Evolutionary conservation across 768 basidiomycete genomes (phyloP).

Genomic region (Saitozyma sp.): DNA sequence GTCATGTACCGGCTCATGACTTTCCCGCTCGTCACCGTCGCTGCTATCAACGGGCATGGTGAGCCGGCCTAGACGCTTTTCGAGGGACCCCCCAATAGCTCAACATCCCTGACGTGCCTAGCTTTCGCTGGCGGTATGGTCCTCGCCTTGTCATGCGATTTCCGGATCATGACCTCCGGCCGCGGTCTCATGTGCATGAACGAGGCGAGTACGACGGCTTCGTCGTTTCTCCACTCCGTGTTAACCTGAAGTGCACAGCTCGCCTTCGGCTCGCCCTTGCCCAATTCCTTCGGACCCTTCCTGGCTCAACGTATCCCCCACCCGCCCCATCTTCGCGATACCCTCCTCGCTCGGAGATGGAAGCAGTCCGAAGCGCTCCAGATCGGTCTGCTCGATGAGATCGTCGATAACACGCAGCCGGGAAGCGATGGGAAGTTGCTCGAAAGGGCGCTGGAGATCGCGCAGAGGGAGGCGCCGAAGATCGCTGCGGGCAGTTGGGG

Average conservation of each 20-base stretch:
- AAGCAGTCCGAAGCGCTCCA: conserved; percentile 68
- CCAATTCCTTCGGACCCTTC: conserved; percentile 67
- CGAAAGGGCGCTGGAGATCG: conserved; percentile 37
- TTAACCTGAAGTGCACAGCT: conserved; percentile 46
- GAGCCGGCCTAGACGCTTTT: background rate
- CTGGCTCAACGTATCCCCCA: conserved; percentile 67
- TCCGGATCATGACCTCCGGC: conserved; percentile 83
- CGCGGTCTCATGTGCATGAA: conserved; percentile 92
- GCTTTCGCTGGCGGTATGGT: conserved; percentile 82
- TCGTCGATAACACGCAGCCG: conserved; percentile 58
- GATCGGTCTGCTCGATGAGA: conserved; percentile 68
- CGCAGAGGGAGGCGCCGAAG: conserved; percentile 33
- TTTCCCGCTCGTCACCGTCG: conserved; percentile 40
- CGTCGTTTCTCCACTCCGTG: background rate
- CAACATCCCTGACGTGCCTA: conserved; percentile 1
- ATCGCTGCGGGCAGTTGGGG: conserved; percentile 44
- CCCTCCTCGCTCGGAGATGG: conserved; percentile 76
- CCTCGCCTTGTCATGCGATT: conserved; percentile 78
- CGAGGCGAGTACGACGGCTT: conserved; percentile 59
- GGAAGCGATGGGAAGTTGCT: conserved; percentile 13
- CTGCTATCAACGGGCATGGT: conserved; percentile 52
- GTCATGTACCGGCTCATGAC: conserved; percentile 66
- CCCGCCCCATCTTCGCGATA: conserved; percentile 64
- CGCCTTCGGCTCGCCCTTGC: conserved; percentile 79
- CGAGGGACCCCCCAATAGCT: background rate